A percentile compares a stretch with the other conserved stretches of the same genome.
Conservation (phyloP, 2,329 filamentous ascomycete genomes). For the Diaporthe sp. region DNA sequence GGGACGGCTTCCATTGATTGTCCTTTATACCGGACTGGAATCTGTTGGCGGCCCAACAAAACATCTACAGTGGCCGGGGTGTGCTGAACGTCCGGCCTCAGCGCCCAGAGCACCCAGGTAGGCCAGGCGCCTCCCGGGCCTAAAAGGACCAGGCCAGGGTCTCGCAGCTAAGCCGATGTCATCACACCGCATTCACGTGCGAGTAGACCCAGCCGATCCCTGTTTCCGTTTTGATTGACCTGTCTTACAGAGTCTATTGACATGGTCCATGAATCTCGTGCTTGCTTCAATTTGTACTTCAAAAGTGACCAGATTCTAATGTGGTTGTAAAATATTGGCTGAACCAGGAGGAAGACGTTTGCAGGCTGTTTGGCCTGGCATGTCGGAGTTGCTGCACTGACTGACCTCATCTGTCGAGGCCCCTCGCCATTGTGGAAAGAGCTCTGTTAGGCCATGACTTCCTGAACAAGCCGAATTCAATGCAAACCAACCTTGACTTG, state of each 20-base stretch:
- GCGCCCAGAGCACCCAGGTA: background rate
- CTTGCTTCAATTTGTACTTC: background rate
- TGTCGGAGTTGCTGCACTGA: background rate
- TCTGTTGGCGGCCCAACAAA: constrained; percentile 37
- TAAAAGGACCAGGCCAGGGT: background rate
- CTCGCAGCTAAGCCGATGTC: background rate
- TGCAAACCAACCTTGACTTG: background rate
- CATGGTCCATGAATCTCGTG: background rate
- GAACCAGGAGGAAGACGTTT: background rate
- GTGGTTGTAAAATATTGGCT: background rate
- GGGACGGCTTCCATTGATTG: background rate
- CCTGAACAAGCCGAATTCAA: background rate
- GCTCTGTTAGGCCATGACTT: background rate
- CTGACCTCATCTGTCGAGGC: constrained; percentile 13
- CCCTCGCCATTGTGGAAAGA: background rate
- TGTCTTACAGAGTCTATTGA: background rate
- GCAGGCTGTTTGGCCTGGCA: background rate
- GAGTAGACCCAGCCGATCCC: background rate
- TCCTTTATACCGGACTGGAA: constrained; percentile 11
- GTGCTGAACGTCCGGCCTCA: constrained; percentile 6
- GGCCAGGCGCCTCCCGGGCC: background rate
- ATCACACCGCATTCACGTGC: constrained; percentile 6
- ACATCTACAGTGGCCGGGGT: constrained; percentile 13
- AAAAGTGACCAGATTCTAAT: background rate
- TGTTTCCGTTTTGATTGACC: background rate